phyloP scores from a whole-genome alignment of 2,329 filamentous ascomycete species.

The Thyridium curvatum region DNA sequence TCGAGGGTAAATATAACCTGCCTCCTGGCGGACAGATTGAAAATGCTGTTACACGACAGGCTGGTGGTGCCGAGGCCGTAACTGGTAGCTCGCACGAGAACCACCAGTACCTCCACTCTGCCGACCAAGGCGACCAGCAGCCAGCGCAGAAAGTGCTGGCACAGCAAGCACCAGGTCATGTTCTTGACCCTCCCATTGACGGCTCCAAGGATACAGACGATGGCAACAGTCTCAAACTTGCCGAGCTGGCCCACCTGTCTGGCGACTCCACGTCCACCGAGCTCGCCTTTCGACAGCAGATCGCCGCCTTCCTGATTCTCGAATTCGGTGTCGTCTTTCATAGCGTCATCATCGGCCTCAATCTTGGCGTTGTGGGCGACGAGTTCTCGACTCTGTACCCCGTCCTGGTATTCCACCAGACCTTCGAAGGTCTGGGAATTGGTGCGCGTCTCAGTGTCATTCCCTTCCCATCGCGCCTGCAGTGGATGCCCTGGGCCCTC shows the following conservation, averaged over 20 bases:
- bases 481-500: slow-evolving; percentile 41
- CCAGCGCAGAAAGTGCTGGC: too few relatives aligned
- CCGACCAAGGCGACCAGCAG: too few relatives aligned
- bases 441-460: slow-evolving; percentile 54
- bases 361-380: slow-evolving; percentile 49
- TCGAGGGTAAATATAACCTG: slow-evolving; percentile 37
- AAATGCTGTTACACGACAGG: too few relatives aligned
- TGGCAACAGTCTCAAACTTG: not conserved
- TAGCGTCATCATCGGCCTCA: slow-evolving; percentile 57
- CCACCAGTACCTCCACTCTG: too few relatives aligned
- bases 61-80: not conserved
- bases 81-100: too few relatives aligned
- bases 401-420: slow-evolving; percentile 57
- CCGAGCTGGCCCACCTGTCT: slow-evolving; percentile 10
- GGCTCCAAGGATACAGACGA: not conserved
- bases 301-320: slow-evolving; percentile 39
- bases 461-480: slow-evolving; percentile 33
- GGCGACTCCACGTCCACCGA: slow-evolving; percentile 15
- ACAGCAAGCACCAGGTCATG: too few relatives aligned
- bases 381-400: slow-evolving; percentile 53
- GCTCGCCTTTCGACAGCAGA: slow-evolving; percentile 30
- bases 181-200: too few relatives aligned
- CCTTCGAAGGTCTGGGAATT: slow-evolving; percentile 57
- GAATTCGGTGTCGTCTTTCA: slow-evolving; percentile 60
- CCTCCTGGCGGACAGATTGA: slow-evolving; percentile 3